Conservation (phyloP, 179 eudicot genomes). For the Silene coronaria region DNA sequence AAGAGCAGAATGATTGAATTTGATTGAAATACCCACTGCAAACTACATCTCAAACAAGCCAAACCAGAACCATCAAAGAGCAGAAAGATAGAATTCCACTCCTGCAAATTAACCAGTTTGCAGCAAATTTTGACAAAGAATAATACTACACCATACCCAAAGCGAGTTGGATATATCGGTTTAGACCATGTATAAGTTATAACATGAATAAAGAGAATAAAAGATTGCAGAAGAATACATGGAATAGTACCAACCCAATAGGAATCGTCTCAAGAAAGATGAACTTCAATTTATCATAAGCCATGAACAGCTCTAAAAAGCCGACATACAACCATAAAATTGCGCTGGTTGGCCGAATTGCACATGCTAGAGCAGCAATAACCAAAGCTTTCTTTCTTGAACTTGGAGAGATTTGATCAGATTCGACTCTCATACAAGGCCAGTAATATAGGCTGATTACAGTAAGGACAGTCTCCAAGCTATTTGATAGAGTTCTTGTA, state of each 20-base stretch:
- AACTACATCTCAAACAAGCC: too few species aligned
- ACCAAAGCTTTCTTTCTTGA: conserved; percentile 72
- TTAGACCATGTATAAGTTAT: background rate
- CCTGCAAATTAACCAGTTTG: too few species aligned
- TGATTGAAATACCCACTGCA: too few species aligned
- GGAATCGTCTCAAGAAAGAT: conserved; percentile 68
- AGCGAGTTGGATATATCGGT: background rate
- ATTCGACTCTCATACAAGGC: conserved; percentile 67
- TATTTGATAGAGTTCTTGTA: conserved; percentile 78
- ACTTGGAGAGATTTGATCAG: conserved; percentile 29
- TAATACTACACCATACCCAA: too few species aligned
- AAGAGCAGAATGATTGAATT: too few species aligned
- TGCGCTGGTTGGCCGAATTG: conserved; percentile 93
- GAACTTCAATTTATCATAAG: conserved; percentile 55
- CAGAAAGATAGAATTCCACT: too few species aligned
- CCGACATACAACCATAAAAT: conserved; percentile 88
- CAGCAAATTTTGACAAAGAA: too few species aligned
- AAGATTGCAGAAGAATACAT: background rate
- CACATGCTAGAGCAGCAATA: conserved; percentile 81
- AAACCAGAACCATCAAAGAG: too few species aligned
- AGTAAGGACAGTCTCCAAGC: conserved; percentile 92
- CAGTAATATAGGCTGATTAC: conserved; percentile 74
- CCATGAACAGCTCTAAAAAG: conserved; percentile 48
- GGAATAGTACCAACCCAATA: conserved; percentile 62
- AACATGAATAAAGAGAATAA: conserved; percentile 4